A percentile compares a stretch with the other conserved stretches of the same genome.
These are phyloP conservation scores for Prunus mira DNA, from an alignment of 306 rosid species.

Conservation along the genomic window DNA sequence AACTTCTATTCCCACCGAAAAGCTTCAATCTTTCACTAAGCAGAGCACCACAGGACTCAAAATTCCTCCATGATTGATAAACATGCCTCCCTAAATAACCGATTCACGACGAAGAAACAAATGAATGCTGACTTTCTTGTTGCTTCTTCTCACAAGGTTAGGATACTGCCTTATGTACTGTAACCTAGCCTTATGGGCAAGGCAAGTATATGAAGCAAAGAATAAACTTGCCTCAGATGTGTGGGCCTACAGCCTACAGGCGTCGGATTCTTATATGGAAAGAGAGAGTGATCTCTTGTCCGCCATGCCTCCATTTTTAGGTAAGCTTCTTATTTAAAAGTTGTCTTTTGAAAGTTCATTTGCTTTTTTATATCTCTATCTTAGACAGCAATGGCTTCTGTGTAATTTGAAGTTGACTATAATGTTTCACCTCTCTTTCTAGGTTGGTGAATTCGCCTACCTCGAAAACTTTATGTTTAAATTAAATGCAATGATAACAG, in stretches of 20 bases:
- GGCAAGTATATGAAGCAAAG: constrained; percentile 31
- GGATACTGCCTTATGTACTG: constrained; percentile 28
- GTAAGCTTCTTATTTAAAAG: constrained; percentile 31
- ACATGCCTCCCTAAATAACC: no score
- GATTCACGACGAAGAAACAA: no score
- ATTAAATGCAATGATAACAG: neutral
- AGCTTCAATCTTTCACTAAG: no score
- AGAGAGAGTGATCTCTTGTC: constrained; percentile 64
- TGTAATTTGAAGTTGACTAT: neutral
- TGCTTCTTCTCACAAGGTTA: constrained; percentile 98
- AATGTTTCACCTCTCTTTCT: constrained; percentile 22
- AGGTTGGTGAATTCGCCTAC: constrained; percentile 47
- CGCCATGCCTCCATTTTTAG: constrained; percentile 89
- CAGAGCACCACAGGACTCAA: no score
- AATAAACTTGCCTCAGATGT: constrained; percentile 69
- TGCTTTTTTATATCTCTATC: constrained; percentile 8
- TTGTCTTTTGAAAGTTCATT: neutral
- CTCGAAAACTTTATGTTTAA: neutral
- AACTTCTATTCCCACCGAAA: no score
- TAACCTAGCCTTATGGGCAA: constrained; percentile 17
- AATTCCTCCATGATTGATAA: no score
- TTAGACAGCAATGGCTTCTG: neutral
- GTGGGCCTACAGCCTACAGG: constrained; percentile 79
- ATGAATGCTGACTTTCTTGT: constrained; percentile 81
- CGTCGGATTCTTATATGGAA: constrained; percentile 85